phyloP scores from a whole-genome alignment of 2,329 filamentous ascomycete genomes.

The Pseudogymnoascus sp. region DNA sequence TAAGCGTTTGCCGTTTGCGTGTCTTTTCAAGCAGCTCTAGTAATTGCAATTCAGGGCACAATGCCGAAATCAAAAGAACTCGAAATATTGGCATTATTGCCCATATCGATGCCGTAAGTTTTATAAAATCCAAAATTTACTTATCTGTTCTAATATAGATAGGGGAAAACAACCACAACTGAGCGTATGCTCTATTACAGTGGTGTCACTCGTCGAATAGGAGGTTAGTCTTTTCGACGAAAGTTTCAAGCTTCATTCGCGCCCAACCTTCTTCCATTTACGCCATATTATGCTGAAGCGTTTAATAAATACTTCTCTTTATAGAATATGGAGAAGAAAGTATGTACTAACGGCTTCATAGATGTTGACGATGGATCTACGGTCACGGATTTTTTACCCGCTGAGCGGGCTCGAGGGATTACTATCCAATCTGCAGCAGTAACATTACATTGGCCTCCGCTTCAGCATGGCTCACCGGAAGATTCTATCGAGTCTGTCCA shows the following conservation, averaged over 20 bases:
- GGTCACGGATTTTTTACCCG: conserved; percentile 91
- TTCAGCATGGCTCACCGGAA: conserved; percentile 22
- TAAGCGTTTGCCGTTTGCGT: conserved; percentile 2
- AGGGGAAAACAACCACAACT: conserved; percentile 95
- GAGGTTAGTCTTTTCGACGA: conserved; percentile 41
- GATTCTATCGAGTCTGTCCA: conserved; percentile 14
- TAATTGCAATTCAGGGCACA: neutral
- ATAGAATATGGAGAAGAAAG: neutral
- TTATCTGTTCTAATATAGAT: conserved; percentile 15
- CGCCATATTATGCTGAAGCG: neutral
- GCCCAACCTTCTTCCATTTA: neutral
- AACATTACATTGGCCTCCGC: conserved; percentile 84
- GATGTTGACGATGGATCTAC: conserved; percentile 96
- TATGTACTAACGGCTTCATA: conserved; percentile 23
- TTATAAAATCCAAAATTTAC: conserved; percentile 1
- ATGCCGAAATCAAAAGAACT: conserved; percentile 47
- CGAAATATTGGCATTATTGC: conserved; percentile 98
- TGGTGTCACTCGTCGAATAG: conserved; percentile 79
- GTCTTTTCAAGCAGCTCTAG: conserved; percentile 6
- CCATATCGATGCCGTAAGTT: conserved; percentile 79
- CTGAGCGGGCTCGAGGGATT: conserved; percentile 86
- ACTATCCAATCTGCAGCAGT: conserved; percentile 97
- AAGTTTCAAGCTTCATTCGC: neutral
- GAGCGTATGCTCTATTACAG: conserved; percentile 99
- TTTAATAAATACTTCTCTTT: conserved; percentile 4